Evolutionary conservation across 2,329 filamentous ascomycete species (phyloP).

Genomic region (Talaromyces verruculosus): DNA sequence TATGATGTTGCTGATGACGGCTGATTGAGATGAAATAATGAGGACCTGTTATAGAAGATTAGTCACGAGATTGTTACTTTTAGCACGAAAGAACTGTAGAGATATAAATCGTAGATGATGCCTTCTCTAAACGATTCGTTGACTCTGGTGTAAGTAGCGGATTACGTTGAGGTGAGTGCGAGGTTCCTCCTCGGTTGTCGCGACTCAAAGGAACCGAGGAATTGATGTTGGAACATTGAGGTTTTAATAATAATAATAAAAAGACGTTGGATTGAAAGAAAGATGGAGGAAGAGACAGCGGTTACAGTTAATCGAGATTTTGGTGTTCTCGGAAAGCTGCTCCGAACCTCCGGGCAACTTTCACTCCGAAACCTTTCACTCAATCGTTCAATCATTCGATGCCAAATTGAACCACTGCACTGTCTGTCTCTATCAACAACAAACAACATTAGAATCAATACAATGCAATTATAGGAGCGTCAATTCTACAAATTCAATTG

Average conservation of each 20-base stretch:
- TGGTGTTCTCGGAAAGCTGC: conserved; percentile 1
- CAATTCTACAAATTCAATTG: neutral
- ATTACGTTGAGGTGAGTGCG: too few relatives aligned
- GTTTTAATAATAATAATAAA: too few relatives aligned
- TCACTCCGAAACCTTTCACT: neutral
- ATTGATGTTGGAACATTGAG: too few relatives aligned
- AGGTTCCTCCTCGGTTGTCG: too few relatives aligned
- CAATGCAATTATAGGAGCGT: neutral
- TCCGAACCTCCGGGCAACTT: conserved; percentile 10
- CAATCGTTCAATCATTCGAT: neutral
- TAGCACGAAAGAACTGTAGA: neutral
- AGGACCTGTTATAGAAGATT: neutral
- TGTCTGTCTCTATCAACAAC: neutral
- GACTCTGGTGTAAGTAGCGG: too few relatives aligned
- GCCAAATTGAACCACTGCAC: neutral
- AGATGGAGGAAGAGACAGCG: neutral
- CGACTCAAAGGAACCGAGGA: too few relatives aligned
- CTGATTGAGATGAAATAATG: neutral
- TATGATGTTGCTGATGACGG: conserved; percentile 17
- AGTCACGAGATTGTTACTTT: neutral
- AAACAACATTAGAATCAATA: neutral
- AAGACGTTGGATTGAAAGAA: too few relatives aligned
- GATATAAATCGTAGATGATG: neutral
- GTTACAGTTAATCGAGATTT: neutral
- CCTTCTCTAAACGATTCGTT: too few relatives aligned